phyloP scores from a whole-genome alignment of 2,329 filamentous ascomycete species.

The Gaeumannomyces tritici region DNA sequence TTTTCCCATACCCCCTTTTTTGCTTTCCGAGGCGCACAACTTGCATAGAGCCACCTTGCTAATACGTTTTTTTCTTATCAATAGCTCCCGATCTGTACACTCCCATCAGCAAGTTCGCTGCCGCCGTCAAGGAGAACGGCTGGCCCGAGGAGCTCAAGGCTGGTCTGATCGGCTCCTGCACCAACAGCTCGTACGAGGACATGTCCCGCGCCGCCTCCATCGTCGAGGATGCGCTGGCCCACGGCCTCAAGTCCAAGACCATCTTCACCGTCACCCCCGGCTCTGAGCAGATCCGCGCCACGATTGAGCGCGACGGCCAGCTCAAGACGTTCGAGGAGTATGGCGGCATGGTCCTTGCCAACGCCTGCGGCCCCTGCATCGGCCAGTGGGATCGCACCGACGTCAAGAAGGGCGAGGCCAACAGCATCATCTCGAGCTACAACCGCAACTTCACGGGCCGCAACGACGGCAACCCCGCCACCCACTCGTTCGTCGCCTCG shows the following conservation, averaged over 20 bases:
- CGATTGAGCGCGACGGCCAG: slow-evolving; percentile 83
- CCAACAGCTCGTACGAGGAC: slow-evolving; percentile 78
- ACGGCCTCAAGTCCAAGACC: slow-evolving; percentile 89
- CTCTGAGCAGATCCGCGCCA: slow-evolving; percentile 93
- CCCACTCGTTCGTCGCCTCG: slow-evolving; percentile 37
- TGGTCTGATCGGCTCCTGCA: slow-evolving; percentile 96
- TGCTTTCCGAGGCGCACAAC: too few species aligned
- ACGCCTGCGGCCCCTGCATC: slow-evolving; percentile 88
- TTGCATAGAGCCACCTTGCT: not conserved
- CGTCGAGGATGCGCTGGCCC: slow-evolving; percentile 79
- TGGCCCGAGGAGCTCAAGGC: slow-evolving; percentile 98
- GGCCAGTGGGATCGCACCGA: slow-evolving; percentile 93
- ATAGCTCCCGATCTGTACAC: slow-evolving; percentile 81
- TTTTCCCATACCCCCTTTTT: not conserved
- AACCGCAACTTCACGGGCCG: slow-evolving; percentile 99
- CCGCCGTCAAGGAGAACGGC: slow-evolving; percentile 85
- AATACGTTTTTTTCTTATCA: not conserved
- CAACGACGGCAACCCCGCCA: slow-evolving; percentile 52
- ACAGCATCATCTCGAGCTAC: slow-evolving; percentile 98
- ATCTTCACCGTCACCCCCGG: slow-evolving; percentile 93
- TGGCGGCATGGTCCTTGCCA: slow-evolving; percentile 87
- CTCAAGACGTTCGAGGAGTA: slow-evolving; percentile 94
- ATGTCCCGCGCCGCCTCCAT: slow-evolving; percentile 92
- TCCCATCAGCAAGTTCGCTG: slow-evolving; percentile 94
- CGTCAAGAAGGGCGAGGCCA: slow-evolving; percentile 88